Evolutionary conservation across 305 asterid genomes (phyloP), one percentile per base, ranked within the genome.

Genomic region (Rubia balearica): DNA sequence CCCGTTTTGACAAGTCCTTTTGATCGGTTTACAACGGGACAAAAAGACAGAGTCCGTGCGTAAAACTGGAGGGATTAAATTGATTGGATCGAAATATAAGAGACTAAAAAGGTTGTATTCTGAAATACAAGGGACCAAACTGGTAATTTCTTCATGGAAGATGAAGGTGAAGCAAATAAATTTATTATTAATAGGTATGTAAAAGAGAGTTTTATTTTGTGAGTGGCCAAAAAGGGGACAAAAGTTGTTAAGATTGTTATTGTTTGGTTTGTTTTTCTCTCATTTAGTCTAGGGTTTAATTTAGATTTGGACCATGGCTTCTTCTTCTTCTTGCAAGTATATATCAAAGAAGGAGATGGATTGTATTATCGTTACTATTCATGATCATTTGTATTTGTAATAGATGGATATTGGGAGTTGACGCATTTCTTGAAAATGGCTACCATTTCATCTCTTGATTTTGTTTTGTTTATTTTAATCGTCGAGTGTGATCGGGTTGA

Each of bases 211-310:
- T 8, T 36, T 19, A 70, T 51, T 68, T 68, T 69, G 43, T 68
- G 46, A 48, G 68, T 49, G 22, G 8, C 11, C 13, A 8, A 17
- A 19, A 49, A 14, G 24, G 57, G 41, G 38, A 10, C 16, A 22
- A 22, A 63, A 46, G 53, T 24, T 21, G 57, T 42, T 33, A 68
- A 74, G 69, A 61, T 41, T 56, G 10, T 6, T 27, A 30, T 74
- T 80, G 76, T 77, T 71, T 76, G 64, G 69, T 53, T 36, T 61
- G 67, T 63, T 61, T 8, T 46, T 22, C 56, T 38, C 30, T 56
- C 30, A 56, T 7, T 19, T 48, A 14, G 61, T 56, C 1, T n/a
- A 55, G 61, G 33, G 30, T 49, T 51, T 21, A 51, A 49, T 13
- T 49, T 49, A 14, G 56, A 49, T 14, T 14, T 49, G 56, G 56